Evolutionary conservation across 805 yeast genomes (phyloP), one percentile per base, ranked within the genome.

Genomic region (Pichia ethanolica): DNA sequence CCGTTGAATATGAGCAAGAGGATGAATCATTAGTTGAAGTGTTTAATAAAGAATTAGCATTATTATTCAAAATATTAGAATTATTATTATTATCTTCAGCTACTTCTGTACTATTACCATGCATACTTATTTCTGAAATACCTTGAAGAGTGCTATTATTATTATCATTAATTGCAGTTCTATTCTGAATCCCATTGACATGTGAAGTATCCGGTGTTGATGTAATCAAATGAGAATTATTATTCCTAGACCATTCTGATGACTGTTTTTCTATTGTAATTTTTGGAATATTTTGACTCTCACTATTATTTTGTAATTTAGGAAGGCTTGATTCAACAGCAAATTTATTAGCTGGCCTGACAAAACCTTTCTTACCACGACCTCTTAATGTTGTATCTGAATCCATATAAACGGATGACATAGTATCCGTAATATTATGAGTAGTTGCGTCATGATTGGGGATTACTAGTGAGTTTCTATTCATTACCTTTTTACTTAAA

Each of bases 361-460:
- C 9, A 26, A 45, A 48, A 10, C 47, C 51, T 10, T 28, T 44
- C 6, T 41, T 47, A 27, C 48, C 52, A 11, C 48, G 47, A 13
- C 58, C 58, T 39, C 59, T 48, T 4, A 30, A 13, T 7, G 11
- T 26, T 39, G 45, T 47, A 36, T 42, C 55, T 26, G 27, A 28
- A 11, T 35, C 38, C 5, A 33, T 32, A 36, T 48, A 47, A 7
- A 47, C 43, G 1, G 50, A 47, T 27, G 46, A 27, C 50, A 47
- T 47, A 25, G 50, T 47, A 39, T 47, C 50, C 7, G 44, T 27
- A 7, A 48, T 48, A 30, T 38, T 48, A 39, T 30, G 37, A 14
- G 34, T 5, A 20, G 42, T 40, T 7, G 45, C 51, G 20, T 48
- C 45, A 11, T 39, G 35, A 35, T 36, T 36, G 32, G 48, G 48